phyloP scores from a whole-genome alignment of 129 eudicot species.

The Arctium minus region DNA sequence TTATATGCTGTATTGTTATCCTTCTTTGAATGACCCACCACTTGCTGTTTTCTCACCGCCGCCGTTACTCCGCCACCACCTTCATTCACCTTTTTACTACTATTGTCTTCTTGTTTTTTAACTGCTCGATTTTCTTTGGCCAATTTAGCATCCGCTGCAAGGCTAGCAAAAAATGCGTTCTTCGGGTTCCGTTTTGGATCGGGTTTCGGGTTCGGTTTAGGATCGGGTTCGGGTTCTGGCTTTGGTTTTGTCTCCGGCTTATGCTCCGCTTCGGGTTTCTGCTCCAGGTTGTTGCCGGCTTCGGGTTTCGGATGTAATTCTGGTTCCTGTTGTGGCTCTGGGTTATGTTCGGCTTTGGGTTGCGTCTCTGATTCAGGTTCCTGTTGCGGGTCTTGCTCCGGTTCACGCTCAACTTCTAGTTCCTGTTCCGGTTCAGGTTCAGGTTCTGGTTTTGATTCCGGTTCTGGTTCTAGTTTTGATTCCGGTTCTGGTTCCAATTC shows the following conservation, averaged over 20 bases:
- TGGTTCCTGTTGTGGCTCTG: background rate
- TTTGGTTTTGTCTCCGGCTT: background rate
- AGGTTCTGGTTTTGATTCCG: background rate
- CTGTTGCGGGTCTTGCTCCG: background rate
- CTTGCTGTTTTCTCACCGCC: slow-evolving; percentile 3
- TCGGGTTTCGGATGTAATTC: background rate
- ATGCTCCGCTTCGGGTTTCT: background rate
- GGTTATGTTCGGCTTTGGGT: background rate
- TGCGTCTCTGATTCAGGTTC: background rate
- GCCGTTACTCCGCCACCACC: background rate
- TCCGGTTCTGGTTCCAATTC: background rate
- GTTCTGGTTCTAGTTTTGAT: background rate
- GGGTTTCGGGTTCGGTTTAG: background rate
- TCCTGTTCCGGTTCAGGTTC: background rate
- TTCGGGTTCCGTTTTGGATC: slow-evolving; percentile 22
- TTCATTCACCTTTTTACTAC: background rate
- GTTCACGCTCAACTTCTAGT: background rate
- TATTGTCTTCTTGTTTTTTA: background rate
- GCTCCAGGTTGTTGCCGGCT: background rate
- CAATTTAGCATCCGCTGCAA: background rate
- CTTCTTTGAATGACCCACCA: slow-evolving; percentile 23
- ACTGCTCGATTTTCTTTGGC: background rate
- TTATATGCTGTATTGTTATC: slow-evolving; percentile 44
- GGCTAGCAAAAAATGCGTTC: slow-evolving; percentile 19
- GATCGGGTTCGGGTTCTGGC: background rate